Evolutionary conservation across 176 grass and related monocot genomes (phyloP), one percentile per base, ranked within the genome.

Genomic region (Carex myosuroides): DNA sequence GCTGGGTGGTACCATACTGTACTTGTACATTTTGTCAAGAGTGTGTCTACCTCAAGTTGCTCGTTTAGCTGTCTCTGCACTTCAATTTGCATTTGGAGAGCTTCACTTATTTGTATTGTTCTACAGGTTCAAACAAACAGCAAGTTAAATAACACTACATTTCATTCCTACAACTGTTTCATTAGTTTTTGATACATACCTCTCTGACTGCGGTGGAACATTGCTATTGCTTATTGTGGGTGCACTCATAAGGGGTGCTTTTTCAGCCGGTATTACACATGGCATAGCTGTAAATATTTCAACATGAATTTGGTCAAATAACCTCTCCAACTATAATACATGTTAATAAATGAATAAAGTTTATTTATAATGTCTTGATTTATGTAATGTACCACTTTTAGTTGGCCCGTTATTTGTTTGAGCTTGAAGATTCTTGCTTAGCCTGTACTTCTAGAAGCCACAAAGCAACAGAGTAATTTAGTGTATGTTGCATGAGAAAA

Each of bases 71-170:
- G 94, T 79, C 86, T 90, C 85, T 97, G 94, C 62, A 93, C 94
- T 89, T 97, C 94, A 63, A 97, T 92, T 87, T 97, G 91, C 94
- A 97, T 93, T 81, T 97, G 94, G 78, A 97, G 85, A 70, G 94
- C 89, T 94, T 97, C 89, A 60, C 88, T 89, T 84, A 97, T 97
- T 89, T 90, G 94, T 80, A 94, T 94, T 75, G 89, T 92, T 87
- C 94, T 97, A 85, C 63, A 70, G 52, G 88, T 50, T 69, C 57
- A 86, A 48, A 72, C 82, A 71, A 76, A 76, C 13, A 78, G 24
- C 56, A 35, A 78, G 18, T 71, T 44, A 21, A 42, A 71, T 42
- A 44, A 8, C 42, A 39, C 44, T 71, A 21, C 37, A 71, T 83
- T 67, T 72, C 20, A 86, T 90, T 70, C 63, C 52, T 35, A 10